Percentiles rank a stretch among this genome's conserved stretches.
Conservation (phyloP, 805 yeast species). For the Saturnispora serradocipensis region DNA sequence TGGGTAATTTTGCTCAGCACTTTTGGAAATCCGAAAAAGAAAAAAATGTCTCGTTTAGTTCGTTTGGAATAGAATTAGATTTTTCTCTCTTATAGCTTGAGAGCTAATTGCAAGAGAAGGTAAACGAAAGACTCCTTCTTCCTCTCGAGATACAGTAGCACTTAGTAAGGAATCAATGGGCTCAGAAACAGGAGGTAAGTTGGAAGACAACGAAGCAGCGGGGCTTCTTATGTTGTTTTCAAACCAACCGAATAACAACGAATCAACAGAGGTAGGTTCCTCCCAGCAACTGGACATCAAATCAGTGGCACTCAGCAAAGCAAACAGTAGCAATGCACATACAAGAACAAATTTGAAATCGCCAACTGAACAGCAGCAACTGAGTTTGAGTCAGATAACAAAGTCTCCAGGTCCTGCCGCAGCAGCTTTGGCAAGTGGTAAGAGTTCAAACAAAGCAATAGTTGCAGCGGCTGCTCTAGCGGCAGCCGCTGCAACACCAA, state of each 20-base stretch:
- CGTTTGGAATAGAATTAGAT: background rate
- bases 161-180: background rate
- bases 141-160: background rate
- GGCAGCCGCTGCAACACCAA: slow-evolving; percentile 70
- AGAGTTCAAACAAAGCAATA: slow-evolving; percentile 39
- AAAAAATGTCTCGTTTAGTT: background rate
- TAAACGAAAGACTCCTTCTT: background rate
- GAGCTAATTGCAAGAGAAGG: background rate
- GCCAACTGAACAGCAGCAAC: background rate
- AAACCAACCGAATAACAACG: slow-evolving; percentile 20
- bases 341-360: background rate
- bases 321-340: background rate
- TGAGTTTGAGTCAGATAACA: slow-evolving; percentile 14
- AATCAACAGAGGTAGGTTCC: background rate
- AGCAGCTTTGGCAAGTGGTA: slow-evolving; percentile 28
- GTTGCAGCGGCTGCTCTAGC: slow-evolving; percentile 82
- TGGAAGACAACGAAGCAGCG: slow-evolving; percentile 31
- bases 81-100: background rate
- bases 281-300: background rate
- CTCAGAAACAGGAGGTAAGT: slow-evolving; percentile 6
- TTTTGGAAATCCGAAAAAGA: background rate
- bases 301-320: background rate
- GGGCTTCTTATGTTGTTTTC: slow-evolving; percentile 32
- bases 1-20: background rate
- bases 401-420: slow-evolving; percentile 33